These are phyloP conservation scores for Zelopaecilomyces penicillatus DNA, from an alignment of 2,329 filamentous ascomycete genomes.

Conservation along the genomic window DNA sequence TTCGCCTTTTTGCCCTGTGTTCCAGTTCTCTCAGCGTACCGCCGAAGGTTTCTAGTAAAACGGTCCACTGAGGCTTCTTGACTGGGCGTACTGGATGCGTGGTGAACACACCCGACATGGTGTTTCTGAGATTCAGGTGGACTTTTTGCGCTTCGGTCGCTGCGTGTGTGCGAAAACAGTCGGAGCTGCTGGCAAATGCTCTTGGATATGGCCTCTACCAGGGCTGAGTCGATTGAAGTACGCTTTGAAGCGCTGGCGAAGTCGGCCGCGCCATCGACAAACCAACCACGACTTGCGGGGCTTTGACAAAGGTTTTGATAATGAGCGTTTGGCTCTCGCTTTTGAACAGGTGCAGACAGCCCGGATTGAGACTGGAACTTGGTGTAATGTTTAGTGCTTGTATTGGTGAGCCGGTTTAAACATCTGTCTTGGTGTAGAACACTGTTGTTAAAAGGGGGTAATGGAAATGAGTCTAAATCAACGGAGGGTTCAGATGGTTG, in stretches of 20 bases:
- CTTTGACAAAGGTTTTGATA: neutral
- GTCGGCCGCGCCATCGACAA: conserved; percentile 11
- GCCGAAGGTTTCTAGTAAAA: conserved; percentile 22
- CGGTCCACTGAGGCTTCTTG: conserved; percentile 32
- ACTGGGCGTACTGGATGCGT: conserved; percentile 27
- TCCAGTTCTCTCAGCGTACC: conserved; percentile 25
- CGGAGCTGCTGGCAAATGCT: conserved; percentile 37
- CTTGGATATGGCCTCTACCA: conserved; percentile 37
- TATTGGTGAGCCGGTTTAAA: neutral
- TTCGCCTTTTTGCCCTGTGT: conserved; percentile 29
- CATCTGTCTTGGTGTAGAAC: neutral
- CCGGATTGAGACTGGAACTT: no score
- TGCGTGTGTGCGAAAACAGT: conserved; percentile 24
- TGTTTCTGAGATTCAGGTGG: neutral
- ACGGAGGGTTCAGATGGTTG: conserved; percentile 5
- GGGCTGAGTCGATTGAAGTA: conserved; percentile 27
- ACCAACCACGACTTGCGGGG: conserved; percentile 1
- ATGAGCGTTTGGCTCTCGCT: neutral
- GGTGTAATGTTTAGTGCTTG: no score
- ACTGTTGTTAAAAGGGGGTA: conserved; percentile 5
- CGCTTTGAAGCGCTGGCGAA: conserved; percentile 18
- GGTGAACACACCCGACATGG: no score
- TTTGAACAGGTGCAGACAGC: no score
- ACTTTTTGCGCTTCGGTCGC: conserved; percentile 2
- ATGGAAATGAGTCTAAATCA: conserved; percentile 10